phyloP scores from a whole-genome alignment of 1,284 basidiomycete species.

The Chalciporus sp. region DNA sequence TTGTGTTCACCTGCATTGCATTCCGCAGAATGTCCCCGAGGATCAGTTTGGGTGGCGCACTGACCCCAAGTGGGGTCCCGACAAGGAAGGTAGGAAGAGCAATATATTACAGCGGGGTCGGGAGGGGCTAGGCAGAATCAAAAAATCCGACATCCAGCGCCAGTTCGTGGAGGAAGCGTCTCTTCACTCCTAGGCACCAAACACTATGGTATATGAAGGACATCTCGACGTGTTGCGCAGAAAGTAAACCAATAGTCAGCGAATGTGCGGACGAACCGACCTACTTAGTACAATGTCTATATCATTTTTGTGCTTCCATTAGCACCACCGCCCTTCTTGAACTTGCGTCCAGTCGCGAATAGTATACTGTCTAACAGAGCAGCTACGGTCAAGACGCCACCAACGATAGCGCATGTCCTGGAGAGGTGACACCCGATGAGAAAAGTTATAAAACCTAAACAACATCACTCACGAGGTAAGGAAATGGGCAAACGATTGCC shows the following conservation, averaged over 20 bases:
- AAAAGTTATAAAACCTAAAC: neutral
- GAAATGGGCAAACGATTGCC: slow-evolving; percentile 97
- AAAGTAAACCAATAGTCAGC: slow-evolving; percentile 16
- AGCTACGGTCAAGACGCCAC: slow-evolving; percentile 95
- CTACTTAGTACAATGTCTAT: slow-evolving; percentile 34
- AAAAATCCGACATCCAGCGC: neutral
- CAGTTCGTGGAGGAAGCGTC: slow-evolving; percentile 11
- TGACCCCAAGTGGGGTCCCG: too few relatives aligned
- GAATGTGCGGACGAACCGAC: slow-evolving; percentile 9
- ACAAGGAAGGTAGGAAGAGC: too few relatives aligned
- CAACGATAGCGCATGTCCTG: slow-evolving; percentile 96
- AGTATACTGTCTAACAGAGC: slow-evolving; percentile 89
- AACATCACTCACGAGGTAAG: slow-evolving; percentile 79
- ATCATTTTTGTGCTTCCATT: slow-evolving; percentile 51
- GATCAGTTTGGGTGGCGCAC: too few relatives aligned
- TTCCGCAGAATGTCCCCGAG: too few relatives aligned
- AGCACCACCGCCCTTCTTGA: slow-evolving; percentile 58
- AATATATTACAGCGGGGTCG: too few relatives aligned
- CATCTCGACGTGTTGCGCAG: neutral
- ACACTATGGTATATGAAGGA: neutral
- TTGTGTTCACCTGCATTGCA: too few relatives aligned
- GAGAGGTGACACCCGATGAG: neutral
- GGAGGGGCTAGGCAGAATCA: too few relatives aligned
- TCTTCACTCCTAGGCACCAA: slow-evolving; percentile 14
- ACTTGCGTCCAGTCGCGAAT: slow-evolving; percentile 70